Base-by-base conservation (phyloP, 1,139 yeast genomes). In the Geotrichum siamense region DNA sequence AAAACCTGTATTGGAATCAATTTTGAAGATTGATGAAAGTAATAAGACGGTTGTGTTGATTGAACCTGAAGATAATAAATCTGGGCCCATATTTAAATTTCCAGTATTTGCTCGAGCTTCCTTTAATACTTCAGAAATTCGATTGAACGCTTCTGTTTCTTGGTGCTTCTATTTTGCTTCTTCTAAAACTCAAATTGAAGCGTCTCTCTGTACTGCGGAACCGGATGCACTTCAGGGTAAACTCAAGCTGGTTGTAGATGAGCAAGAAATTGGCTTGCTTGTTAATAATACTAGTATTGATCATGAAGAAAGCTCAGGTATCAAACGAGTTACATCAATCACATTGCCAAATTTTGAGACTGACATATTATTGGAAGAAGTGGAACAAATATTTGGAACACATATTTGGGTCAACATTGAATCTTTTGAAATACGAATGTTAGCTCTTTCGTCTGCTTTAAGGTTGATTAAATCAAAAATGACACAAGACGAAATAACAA, bases 101-200 rank as follows among this genome's bases (percentile, higher is more conserved):
- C 47, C 47, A 17, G 25, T 43, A n/a, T 39, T 27, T 21, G 34
- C 30, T 8, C 23, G 23, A 21, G 43, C 39, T 6, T 23, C 34
- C 2, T 43, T 43, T 28, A 34, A 34, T 23, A 39, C 40, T n/a
- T 38, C 47, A n/a, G 47, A 43, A n/a, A 26, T 43, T 17, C 36
- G 43, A 5, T 25, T 43, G 6, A 43, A 43, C 13, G 30, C 30
- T n/a, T 34, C 43, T 17, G n/a, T 37, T 3, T 43, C 47, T 23
- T 43, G 47, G 47, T 43, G 47, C 22, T 28, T 43, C 12, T 43
- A 38, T 30, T 33, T 43, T 38, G 43, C 47, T 4, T 38, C 40
- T 10, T 39, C 40, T 9, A 39, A 39, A 17, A 17, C 37, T 6
- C 13, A 23, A 15, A 8, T 39, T 2, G 35, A 20, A 20, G 47